Evolutionary conservation across 371 early-diverging fungal species (phyloP), one percentile per base, ranked within the genome.

Genomic region (Dichotomocladium elegans): DNA sequence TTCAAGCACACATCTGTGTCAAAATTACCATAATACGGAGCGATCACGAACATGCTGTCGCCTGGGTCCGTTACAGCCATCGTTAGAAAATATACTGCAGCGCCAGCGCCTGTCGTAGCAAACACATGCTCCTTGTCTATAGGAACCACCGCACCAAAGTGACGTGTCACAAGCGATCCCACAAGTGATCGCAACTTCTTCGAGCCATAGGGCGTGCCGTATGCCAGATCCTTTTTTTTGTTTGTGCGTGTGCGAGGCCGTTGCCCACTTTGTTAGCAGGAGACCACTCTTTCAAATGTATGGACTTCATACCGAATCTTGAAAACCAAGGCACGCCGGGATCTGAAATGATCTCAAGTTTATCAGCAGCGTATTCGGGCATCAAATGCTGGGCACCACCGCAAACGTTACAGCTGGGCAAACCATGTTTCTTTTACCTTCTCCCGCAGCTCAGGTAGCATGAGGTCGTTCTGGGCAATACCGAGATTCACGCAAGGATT

Each of bases 21-120:
- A 60, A 91, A 88, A 7, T 82, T 86, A 21, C 88, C 86, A 57
- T 92, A 91, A 62, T 75, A 87, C 0, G 93, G 93, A 4, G 82
- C 65, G 8, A 80, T 80, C 15, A 90, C 79, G 51, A 93, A 53
- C 22, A 91, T 63, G 21, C 77, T 85, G 44, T 91, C 93, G 22
- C 88, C 90, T 3, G 80, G 79, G 49, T 93, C 81, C 24, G 84
- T 80, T 1, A 86, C 64, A 7, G 69, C 73, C 57, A 80, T 72
- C 3, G 78, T 63, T 12, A 91, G 58, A 57, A 74, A 79, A 57
- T 79, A 80, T 17, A 91, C 64, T 3, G 81, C 80, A 3, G 82
- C 68, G 14, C 83, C 83, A 51, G 85, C 83, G n/a, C 93, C 93
- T 30, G 86, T 85, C 8, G 76, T 68, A 9, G 81, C 67, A 11